Percentiles rank a stretch among this genome's conserved stretches.
Conservation (phyloP, 306 rosid species). For the Lathyrus aphaca region DNA sequence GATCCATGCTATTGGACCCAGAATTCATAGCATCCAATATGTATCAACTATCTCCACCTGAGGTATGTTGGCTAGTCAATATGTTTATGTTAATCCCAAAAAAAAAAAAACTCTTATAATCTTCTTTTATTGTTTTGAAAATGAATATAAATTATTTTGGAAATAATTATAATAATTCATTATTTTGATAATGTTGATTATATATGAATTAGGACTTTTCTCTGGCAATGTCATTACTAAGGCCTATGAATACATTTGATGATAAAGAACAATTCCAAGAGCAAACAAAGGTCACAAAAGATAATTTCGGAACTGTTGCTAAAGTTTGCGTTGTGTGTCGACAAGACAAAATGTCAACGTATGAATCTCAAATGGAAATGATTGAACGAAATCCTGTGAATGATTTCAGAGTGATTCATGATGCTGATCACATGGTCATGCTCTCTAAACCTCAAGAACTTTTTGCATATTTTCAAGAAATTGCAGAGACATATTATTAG, state of each 20-base stretch:
- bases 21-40: conserved; percentile 24
- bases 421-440: conserved; percentile 63
- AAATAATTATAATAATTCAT: too few relatives aligned
- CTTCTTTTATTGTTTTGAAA: background rate
- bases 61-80: conserved; percentile 34
- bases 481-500: conserved; percentile 39
- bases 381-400: conserved; percentile 35
- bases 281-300: conserved; percentile 22
- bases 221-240: conserved; percentile 44
- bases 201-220: conserved; percentile 42
- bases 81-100: too few relatives aligned
- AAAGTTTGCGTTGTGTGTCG: conserved; percentile 45
- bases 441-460: conserved; percentile 45
- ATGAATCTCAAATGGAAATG: conserved; percentile 45
- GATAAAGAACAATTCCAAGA: conserved; percentile 11
- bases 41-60: conserved; percentile 48
- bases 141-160: background rate
- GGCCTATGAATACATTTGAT: background rate
- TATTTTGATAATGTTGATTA: too few relatives aligned
- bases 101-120: too few relatives aligned
- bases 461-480: conserved; percentile 37
- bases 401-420: conserved; percentile 44
- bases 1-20: too few relatives aligned
- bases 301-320: conserved; percentile 47
- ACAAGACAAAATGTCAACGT: conserved; percentile 26